Evolutionary conservation across 2,329 filamentous ascomycete species (phyloP), one percentile per base, ranked within the genome.

Genomic region (Diplodia scrobiculata): DNA sequence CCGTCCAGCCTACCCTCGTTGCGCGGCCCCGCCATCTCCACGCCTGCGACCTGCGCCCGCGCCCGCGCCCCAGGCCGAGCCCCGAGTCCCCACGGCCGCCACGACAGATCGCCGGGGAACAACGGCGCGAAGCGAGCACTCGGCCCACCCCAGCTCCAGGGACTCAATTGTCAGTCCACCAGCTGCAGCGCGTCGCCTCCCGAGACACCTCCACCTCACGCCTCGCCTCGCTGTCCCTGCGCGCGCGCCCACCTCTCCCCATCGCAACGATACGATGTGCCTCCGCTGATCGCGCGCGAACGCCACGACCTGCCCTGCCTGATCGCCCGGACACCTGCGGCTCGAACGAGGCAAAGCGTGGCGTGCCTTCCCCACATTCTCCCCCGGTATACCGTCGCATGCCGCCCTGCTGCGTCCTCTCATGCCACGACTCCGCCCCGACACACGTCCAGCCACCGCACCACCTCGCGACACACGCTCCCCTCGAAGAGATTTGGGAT

Each of bases 401-500:
- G 65, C 65, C 65, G 65, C 55, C 47, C 34, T 36, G 32, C 63
- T 58, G 38, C 52, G 52, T 65, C 62, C 41, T 65, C 63, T 65
- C 63, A 65, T 65, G 63, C 63, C 53, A 65, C 63, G 51, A 50
- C 50, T 59, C 64, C 48, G 36, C 36, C 47, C 64, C 47, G 54
- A 58, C 59, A 60, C 41, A n/a, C 59, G 72, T 71, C 71, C 66
- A 21, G 36, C 52, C 53, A 58, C 52, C 63, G 27, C 27, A 47
- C 38, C 63, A 47, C 38, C 45, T 50, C 58, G 58, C 63, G 63
- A 47, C 52, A 21, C 63, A 34, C 63, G 38, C 63, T 34, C 36
- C 25, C 63, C 27, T 48, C 63, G 54, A 71, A 72, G 76, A 76
- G 75, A 77, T 70, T 78, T 77, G 76, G 76, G 76, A 77, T 78